Conservation (phyloP, 176 grass and related monocot genomes). For the Melocanna baccifera region DNA sequence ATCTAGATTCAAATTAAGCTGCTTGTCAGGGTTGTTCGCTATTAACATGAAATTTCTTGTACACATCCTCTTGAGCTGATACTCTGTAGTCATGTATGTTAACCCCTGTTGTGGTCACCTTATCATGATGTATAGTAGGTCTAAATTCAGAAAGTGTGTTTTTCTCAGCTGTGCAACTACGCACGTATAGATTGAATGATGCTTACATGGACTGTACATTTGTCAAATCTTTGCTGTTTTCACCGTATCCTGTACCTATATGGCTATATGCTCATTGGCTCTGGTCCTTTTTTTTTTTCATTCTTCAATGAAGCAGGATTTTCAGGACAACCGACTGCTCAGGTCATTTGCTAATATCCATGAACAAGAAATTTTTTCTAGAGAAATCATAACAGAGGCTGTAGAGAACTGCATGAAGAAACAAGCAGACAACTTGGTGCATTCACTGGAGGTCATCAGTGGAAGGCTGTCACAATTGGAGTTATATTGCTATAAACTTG, state of each 20-base stretch:
- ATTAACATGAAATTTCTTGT: background rate
- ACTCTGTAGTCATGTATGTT: background rate
- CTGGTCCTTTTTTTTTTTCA: background rate
- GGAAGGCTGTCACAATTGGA: conserved; percentile 83
- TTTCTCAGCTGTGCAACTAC: background rate
- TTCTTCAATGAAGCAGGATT: conserved; percentile 50
- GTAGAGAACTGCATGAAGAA: conserved; percentile 98
- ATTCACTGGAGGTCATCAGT: conserved; percentile 78
- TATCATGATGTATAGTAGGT: background rate
- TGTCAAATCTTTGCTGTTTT: background rate
- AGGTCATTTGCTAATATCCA: conserved; percentile 73
- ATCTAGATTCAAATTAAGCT: background rate
- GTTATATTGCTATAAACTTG: conserved; percentile 82
- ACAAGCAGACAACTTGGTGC: conserved; percentile 80
- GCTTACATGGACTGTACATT: background rate
- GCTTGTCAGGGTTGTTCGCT: background rate
- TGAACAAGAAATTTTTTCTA: conserved; percentile 64
- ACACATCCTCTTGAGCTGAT: background rate
- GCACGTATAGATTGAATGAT: background rate
- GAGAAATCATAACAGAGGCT: conserved; percentile 50
- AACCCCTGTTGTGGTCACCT: background rate
- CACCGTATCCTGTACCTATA: background rate
- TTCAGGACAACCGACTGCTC: conserved; percentile 52
- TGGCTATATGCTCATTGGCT: background rate
- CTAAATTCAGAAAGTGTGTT: background rate